Percentiles rank a stretch among this genome's conserved stretches.
phyloP scores from a whole-genome alignment of 352 stramenopile genomes.

The Globisporangium alternatum region DNA sequence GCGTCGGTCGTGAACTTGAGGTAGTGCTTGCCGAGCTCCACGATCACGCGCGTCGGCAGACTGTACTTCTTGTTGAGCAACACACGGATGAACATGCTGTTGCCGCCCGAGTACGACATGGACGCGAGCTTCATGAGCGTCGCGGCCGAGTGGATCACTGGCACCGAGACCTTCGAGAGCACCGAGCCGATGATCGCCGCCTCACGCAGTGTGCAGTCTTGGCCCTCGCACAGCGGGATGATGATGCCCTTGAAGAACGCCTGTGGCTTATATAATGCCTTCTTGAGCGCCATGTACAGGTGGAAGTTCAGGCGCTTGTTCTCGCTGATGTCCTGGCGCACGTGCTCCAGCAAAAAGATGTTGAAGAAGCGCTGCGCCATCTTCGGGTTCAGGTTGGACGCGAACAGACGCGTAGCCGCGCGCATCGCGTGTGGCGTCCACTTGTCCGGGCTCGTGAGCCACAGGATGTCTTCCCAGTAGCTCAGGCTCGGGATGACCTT shows the following conservation, averaged over 20 bases:
- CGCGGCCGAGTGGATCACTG: slow-evolving; percentile 98
- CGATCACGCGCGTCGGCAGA: slow-evolving; percentile 96
- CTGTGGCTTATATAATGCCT: slow-evolving; percentile 98
- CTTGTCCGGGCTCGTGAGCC: slow-evolving; percentile 95
- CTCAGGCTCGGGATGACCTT: slow-evolving; percentile 99
- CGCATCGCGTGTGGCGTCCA: slow-evolving; percentile 99
- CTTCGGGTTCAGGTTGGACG: slow-evolving; percentile 99
- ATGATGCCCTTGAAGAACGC: slow-evolving; percentile 99
- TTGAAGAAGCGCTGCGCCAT: slow-evolving; percentile 99
- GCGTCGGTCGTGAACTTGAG: slow-evolving; percentile 87
- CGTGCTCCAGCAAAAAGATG: slow-evolving; percentile 95
- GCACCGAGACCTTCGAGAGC: slow-evolving; percentile 97
- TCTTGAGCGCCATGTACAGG: slow-evolving; percentile 98
- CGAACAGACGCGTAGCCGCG: slow-evolving; percentile 97
- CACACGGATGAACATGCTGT: slow-evolving; percentile 98
- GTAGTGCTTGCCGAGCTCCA: slow-evolving; percentile 96
- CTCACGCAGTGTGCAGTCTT: slow-evolving; percentile 96
- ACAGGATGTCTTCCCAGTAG: slow-evolving; percentile 99
- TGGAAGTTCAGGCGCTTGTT: slow-evolving; percentile 99
- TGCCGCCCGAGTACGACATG: slow-evolving; percentile 96
- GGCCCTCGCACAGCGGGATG: slow-evolving; percentile 94
- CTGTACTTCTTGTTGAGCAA: slow-evolving; percentile 99
- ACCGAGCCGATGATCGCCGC: slow-evolving; percentile 97
- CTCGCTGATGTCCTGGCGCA: slow-evolving; percentile 96
- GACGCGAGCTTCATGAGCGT: slow-evolving; percentile 98